phyloP scores from a whole-genome alignment of 2,329 filamentous ascomycete genomes.

The Aspergillus phoenicis region DNA sequence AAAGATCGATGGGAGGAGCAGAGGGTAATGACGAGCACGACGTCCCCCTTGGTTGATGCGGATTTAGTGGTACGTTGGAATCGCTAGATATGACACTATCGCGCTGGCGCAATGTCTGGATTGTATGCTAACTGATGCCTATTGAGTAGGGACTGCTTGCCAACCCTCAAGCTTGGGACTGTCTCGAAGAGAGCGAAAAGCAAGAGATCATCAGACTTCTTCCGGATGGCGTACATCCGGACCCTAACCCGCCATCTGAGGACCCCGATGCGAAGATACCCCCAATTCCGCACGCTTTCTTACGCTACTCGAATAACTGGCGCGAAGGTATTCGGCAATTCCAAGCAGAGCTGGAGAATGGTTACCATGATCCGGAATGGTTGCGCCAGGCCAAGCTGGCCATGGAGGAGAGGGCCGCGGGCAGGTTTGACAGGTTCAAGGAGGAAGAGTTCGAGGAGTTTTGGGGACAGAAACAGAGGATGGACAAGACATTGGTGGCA shows the following conservation, averaged over 20 bases:
- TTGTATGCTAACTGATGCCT: not conserved
- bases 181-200: conserved; percentile 46
- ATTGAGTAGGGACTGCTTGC: conserved; percentile 42
- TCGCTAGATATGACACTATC: not conserved
- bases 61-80: conserved; percentile 42
- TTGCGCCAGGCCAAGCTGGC: conserved; percentile 57
- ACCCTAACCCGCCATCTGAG: conserved; percentile 30
- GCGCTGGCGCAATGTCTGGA: not conserved
- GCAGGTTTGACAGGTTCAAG: conserved; percentile 61
- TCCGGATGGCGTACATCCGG: conserved; percentile 46
- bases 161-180: conserved; percentile 44
- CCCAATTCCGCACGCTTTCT: conserved; percentile 44
- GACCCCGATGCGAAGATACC: conserved; percentile 37
- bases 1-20: conserved; percentile 44
- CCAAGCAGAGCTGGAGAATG: conserved; percentile 57
- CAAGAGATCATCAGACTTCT: conserved; percentile 43
- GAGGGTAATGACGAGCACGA: conserved; percentile 41
- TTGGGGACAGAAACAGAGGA: conserved; percentile 59
- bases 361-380: conserved; percentile 62
- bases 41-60: conserved; percentile 39
- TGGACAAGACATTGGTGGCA: conserved; percentile 35
- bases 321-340: conserved; percentile 57
- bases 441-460: conserved; percentile 57
- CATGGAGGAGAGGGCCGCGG: conserved; percentile 53
- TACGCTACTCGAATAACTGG: conserved; percentile 53